phyloP scores from a whole-genome alignment of 2,329 filamentous ascomycete genomes.

The Ophiostoma tasmaniense region DNA sequence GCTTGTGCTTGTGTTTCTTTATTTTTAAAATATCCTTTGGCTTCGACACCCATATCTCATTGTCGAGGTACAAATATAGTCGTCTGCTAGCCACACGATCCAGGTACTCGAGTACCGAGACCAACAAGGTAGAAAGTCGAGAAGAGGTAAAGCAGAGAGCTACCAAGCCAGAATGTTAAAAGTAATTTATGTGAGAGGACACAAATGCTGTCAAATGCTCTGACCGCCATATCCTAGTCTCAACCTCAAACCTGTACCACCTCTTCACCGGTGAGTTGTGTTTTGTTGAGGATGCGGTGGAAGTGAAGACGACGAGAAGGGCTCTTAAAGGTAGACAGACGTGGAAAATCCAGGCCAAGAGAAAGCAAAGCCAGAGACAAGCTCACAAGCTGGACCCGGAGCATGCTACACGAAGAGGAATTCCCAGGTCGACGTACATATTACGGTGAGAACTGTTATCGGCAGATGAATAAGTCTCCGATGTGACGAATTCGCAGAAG shows the following conservation, averaged over 20 bases:
- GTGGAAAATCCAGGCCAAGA: too few species aligned
- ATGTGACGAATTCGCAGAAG: background rate
- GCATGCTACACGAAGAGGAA: background rate
- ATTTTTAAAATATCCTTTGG: background rate
- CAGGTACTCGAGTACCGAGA: background rate
- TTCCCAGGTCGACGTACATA: background rate
- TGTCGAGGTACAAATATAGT: background rate
- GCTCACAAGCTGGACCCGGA: background rate
- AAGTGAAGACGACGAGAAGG: background rate
- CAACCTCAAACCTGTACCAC: background rate
- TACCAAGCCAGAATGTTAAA: background rate
- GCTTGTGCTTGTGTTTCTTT: background rate
- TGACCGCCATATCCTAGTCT: slow-evolving; percentile 5
- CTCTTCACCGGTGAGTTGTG: slow-evolving; percentile 2
- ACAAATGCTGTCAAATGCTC: background rate
- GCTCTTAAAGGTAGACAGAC: background rate
- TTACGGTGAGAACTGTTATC: background rate
- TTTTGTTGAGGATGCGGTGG: background rate
- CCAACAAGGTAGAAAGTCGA: background rate
- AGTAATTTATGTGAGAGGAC: background rate
- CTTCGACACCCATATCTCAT: background rate
- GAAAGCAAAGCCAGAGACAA: background rate
- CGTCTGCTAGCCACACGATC: background rate
- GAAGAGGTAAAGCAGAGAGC: background rate
- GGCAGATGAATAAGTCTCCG: background rate